Evolutionary conservation across 23 red algal genomes (phyloP).

Genomic region (Pyropia yezoensis): DNA sequence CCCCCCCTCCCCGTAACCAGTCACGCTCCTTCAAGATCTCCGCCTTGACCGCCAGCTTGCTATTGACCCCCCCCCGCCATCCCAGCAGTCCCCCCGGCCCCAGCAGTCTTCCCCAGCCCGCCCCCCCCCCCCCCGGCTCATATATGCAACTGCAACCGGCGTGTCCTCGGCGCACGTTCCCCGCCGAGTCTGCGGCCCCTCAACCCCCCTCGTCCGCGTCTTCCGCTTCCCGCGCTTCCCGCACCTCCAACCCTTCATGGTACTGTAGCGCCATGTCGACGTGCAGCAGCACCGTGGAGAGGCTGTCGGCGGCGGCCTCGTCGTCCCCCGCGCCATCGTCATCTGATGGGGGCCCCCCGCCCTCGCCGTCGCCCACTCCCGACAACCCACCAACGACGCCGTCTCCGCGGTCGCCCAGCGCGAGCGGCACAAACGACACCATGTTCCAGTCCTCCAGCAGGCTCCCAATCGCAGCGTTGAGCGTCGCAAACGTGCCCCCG

Average conservation of each 20-base stretch:
- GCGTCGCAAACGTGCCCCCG: slow-evolving; percentile 15
- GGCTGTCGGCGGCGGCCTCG: slow-evolving; percentile 44
- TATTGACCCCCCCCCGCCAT: too few relatives aligned
- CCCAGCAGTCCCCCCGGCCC: too few relatives aligned
- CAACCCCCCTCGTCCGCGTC: not conserved
- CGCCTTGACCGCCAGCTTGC: too few relatives aligned
- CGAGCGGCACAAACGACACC: slow-evolving; percentile 55
- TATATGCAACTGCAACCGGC: too few relatives aligned
- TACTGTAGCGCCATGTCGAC: slow-evolving; percentile 66
- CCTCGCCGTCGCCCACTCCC: not conserved
- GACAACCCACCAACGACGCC: not conserved
- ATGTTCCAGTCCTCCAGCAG: slow-evolving; percentile 71
- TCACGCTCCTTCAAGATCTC: too few relatives aligned
- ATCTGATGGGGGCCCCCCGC: not conserved
- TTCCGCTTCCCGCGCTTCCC: not conserved
- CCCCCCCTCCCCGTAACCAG: too few relatives aligned
- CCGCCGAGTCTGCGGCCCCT: too few relatives aligned
- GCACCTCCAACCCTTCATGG: slow-evolving; percentile 61
- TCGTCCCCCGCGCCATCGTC: slow-evolving; percentile 5
- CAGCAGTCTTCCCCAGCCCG: too few relatives aligned
- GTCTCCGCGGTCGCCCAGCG: not conserved
- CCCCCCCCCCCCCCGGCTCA: too few relatives aligned
- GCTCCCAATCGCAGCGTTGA: slow-evolving; percentile 47
- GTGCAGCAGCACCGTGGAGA: slow-evolving; percentile 52
- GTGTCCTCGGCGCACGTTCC: too few relatives aligned